A percentile compares a stretch with the other conserved stretches of the same genome.
These are phyloP conservation scores for Leucaena leucocephala DNA, from an alignment of 306 rosid species.

Conservation along the genomic window DNA sequence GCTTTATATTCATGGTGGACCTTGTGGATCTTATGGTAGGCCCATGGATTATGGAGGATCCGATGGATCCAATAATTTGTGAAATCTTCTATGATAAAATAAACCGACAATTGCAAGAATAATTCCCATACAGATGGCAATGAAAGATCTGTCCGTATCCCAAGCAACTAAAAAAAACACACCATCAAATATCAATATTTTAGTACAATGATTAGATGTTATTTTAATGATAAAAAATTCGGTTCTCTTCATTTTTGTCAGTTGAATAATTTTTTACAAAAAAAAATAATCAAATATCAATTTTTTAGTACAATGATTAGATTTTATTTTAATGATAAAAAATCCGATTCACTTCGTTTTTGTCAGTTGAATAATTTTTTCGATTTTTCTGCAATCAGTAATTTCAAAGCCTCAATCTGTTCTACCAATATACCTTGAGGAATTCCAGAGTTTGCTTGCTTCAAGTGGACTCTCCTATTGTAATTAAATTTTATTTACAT, in stretches of 20 bases:
- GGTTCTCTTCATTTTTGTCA: too few relatives aligned
- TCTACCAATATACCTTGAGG: too few relatives aligned
- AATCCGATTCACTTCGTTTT: too few relatives aligned
- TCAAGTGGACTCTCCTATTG: too few relatives aligned
- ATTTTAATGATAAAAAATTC: too few relatives aligned
- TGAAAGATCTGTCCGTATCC: slow-evolving; percentile 62
- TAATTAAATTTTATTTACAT: too few relatives aligned
- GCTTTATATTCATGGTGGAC: slow-evolving; percentile 68
- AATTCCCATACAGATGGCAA: slow-evolving; percentile 74
- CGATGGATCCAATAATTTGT: slow-evolving; percentile 70
- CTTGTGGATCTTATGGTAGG: slow-evolving; percentile 59
- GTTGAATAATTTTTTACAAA: not conserved
- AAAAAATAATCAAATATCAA: too few relatives aligned
- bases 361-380: too few relatives aligned
- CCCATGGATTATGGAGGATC: slow-evolving; percentile 62
- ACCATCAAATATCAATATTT: not conserved
- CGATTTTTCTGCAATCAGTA: not conserved
- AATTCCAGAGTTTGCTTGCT: too few relatives aligned
- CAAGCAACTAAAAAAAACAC: slow-evolving; percentile 46
- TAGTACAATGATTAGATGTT: not conserved
- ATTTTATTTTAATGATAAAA: too few relatives aligned
- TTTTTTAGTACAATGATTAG: not conserved
- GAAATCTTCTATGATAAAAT: slow-evolving; percentile 64
- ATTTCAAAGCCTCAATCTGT: too few relatives aligned
- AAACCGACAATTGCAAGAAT: slow-evolving; percentile 49